A percentile compares a stretch with the other conserved stretches of the same genome.
Conservation (phyloP, 805 yeast species). For the Sungouiozyma intestinalis region DNA sequence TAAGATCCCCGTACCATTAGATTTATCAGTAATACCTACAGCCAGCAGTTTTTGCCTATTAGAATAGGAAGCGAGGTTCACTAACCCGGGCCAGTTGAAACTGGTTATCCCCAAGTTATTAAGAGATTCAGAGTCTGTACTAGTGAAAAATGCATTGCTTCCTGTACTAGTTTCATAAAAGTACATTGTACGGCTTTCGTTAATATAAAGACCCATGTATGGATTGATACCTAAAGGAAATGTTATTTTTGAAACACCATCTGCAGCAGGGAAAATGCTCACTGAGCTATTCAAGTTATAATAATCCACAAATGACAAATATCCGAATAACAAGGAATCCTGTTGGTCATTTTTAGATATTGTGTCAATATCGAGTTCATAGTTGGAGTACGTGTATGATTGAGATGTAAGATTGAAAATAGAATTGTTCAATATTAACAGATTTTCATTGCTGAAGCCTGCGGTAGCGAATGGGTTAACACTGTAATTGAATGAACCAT, state of each 20-base stretch:
- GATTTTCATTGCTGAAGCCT: background rate
- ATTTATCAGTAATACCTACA: conserved; percentile 10
- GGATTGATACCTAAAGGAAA: conserved; percentile 5
- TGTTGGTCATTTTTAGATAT: conserved; percentile 12
- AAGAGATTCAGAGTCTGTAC: conserved; percentile 1
- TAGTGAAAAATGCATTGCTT: conserved; percentile 4
- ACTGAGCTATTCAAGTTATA: conserved; percentile 15
- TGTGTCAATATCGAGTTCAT: background rate
- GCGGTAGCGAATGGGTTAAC: background rate
- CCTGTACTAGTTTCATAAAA: conserved; percentile 42
- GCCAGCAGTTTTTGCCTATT: conserved; percentile 18
- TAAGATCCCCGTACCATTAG: conserved; percentile 4
- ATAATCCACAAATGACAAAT: conserved; percentile 16
- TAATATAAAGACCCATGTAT: conserved; percentile 33
- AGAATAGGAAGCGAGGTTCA: conserved; percentile 19
- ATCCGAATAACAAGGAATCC: conserved; percentile 29
- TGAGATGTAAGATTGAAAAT: background rate
- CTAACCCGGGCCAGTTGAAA: conserved; percentile 13
- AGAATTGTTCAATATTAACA: background rate
- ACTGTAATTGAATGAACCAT: background rate
- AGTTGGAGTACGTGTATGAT: background rate
- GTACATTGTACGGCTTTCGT: conserved; percentile 40
- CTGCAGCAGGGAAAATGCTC: background rate
- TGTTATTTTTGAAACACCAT: background rate
- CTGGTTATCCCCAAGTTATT: background rate